Evolutionary conservation across 805 yeast genomes (phyloP), one percentile per base, ranked within the genome.

Genomic region (Pichia ethanolica): DNA sequence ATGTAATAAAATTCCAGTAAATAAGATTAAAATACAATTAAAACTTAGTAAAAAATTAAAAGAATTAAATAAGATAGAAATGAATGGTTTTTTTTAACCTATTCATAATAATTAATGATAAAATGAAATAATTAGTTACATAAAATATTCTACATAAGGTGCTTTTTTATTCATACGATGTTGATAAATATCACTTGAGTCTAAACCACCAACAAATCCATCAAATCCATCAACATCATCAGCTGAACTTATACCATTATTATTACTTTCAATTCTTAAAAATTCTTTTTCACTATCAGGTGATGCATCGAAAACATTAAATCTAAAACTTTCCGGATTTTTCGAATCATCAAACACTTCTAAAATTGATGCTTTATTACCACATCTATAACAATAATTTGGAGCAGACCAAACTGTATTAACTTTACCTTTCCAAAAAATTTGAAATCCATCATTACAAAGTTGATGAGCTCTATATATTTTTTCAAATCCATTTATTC

Each of bases 351-450:
- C 77, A 49, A 64, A 63, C 5, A 93, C 81, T 65, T 93, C 99
- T 54, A 93, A 73, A n/a, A 93, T 90, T n/a, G 96, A 86, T 5
- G 99, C 99, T 63, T 89, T 81, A 63, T 93, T 93, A 0, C 99
- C 99, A 66, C 99, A 93, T 53, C 99, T 67, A 61, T 93, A 93
- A 63, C 99, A 93, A 63, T 93, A 93, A 63, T 93, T 93, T 0
- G 99, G 99, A 0, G 99, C 99, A 0, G 93, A 83, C 99, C 99
- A 93, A 7, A 93, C 98, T 0, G 99, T 93, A 36, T 95, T 83
- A 42, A 95, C 87, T 54, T 86, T 76, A 4, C 96, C 97, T 49
- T 81, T 81, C 78, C 96, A 93, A 61, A 90, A 82, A 47, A 88
- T 82, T 56, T 91, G 96, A 62, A 82, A 93, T 1, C 99, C 99